Conservation (phyloP, 1,284 basidiomycete species). For the Inonotus hispidus region DNA sequence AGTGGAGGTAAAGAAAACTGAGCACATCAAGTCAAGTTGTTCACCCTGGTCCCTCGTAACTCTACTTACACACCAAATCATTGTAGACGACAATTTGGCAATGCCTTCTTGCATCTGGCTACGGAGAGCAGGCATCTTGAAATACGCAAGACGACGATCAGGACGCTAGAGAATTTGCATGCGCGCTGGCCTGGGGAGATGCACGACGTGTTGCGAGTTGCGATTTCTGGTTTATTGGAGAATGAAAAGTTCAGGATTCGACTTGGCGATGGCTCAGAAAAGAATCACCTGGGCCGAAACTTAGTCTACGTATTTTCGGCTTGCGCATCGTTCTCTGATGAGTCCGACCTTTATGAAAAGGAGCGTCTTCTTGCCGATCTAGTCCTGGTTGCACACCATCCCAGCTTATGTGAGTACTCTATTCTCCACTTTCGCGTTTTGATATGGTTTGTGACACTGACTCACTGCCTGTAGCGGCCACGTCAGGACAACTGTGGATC, state of each 20-base stretch:
- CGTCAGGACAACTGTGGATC: slow-evolving; percentile 73
- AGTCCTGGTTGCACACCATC: slow-evolving; percentile 73
- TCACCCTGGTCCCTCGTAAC: background rate
- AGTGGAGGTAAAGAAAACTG: slow-evolving; percentile 50
- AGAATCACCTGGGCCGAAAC: slow-evolving; percentile 24
- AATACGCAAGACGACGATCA: slow-evolving; percentile 45
- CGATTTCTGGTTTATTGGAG: slow-evolving; percentile 32
- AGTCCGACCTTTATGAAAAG: slow-evolving; percentile 32
- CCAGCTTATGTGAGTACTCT: slow-evolving; percentile 52
- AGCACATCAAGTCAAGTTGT: slow-evolving; percentile 49
- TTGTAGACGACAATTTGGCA: slow-evolving; percentile 54
- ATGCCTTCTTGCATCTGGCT: slow-evolving; percentile 62
- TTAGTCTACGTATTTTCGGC: slow-evolving; percentile 48
- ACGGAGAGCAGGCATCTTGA: slow-evolving; percentile 51
- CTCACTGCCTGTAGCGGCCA: slow-evolving; percentile 35
- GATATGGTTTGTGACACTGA: slow-evolving; percentile 26
- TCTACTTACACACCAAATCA: slow-evolving; percentile 15
- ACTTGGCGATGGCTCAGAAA: slow-evolving; percentile 17
- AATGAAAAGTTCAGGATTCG: background rate
- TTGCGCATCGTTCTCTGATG: slow-evolving; percentile 39
- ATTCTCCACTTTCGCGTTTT: slow-evolving; percentile 23
- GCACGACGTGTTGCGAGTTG: slow-evolving; percentile 50
- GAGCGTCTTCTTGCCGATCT: slow-evolving; percentile 49
- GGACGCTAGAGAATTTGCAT: slow-evolving; percentile 36
- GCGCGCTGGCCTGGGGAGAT: slow-evolving; percentile 39